A percentile compares a stretch with the other conserved stretches of the same genome.
phyloP scores from a whole-genome alignment of 345 rosid species.

The Brassica incana region DNA sequence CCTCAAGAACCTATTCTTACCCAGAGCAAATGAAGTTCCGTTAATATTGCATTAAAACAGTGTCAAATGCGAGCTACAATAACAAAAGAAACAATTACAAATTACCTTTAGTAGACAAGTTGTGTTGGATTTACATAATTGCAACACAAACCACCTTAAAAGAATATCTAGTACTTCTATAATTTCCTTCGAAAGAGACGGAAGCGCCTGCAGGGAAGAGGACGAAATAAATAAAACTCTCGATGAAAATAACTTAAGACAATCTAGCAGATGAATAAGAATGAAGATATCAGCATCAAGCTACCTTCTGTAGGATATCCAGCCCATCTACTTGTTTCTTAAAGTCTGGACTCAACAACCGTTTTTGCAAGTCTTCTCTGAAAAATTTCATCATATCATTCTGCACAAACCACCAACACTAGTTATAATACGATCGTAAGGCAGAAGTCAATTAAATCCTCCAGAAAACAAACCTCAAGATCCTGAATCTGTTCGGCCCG shows the following conservation, averaged over 20 bases:
- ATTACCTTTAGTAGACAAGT: conserved; percentile 90
- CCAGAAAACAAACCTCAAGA: conserved; percentile 71
- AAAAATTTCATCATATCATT: conserved; percentile 89
- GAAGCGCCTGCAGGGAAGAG: conserved; percentile 64
- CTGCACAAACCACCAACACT: conserved; percentile 48
- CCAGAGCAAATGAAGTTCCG: conserved; percentile 23
- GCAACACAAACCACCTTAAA: conserved; percentile 88
- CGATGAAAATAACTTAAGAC: conserved; percentile 5
- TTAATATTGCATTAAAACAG: conserved; percentile 2
- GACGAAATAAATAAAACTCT: background rate
- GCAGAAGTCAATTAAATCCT: conserved; percentile 5
- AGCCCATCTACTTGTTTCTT: conserved; percentile 97
- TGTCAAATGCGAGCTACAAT: conserved; percentile 5
- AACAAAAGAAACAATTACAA: conserved; percentile 19
- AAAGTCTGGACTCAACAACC: conserved; percentile 81
- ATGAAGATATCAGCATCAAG: conserved; percentile 15
- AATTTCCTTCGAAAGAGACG: conserved; percentile 66
- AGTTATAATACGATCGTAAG: conserved; percentile 13
- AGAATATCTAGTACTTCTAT: conserved; percentile 90
- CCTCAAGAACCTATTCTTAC: conserved; percentile 78
- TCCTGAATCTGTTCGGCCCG: conserved; percentile 95
- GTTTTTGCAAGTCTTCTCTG: conserved; percentile 88
- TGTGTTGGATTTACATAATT: conserved; percentile 93
- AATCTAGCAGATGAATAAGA: conserved; percentile 3
- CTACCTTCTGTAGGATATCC: conserved; percentile 93